These are phyloP conservation scores for Ilex aquifolium DNA, from an alignment of 257 asterid genomes.

Conservation along the genomic window DNA sequence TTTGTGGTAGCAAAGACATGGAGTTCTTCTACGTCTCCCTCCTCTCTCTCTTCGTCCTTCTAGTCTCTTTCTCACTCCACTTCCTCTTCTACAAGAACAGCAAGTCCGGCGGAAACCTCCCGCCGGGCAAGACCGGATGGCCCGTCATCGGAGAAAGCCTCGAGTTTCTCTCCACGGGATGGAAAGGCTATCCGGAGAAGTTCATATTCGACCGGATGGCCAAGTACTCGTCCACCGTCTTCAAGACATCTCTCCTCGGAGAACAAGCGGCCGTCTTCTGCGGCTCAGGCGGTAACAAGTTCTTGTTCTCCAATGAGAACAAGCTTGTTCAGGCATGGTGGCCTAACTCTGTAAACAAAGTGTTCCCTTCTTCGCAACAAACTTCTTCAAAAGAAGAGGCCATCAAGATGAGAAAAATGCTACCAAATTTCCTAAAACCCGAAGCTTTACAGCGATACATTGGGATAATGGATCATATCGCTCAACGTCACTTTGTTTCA, in stretches of 20 bases:
- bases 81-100: slow-evolving; percentile 7
- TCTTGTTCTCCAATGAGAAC: slow-evolving; percentile 32
- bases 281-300: slow-evolving; percentile 30
- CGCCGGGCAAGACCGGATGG: slow-evolving; percentile 31
- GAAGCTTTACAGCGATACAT: slow-evolving; percentile 32
- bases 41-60: slow-evolving; percentile 8
- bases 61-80: slow-evolving; percentile 11
- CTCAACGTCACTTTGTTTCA: slow-evolving; percentile 23
- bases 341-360: slow-evolving; percentile 29
- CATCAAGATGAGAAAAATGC: slow-evolving; percentile 3
- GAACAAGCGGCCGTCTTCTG: slow-evolving; percentile 28
- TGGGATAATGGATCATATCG: slow-evolving; percentile 34
- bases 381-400: slow-evolving; percentile 31
- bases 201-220: slow-evolving; percentile 33
- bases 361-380: slow-evolving; percentile 26
- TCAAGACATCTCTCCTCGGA: slow-evolving; percentile 27
- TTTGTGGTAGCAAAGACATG: slow-evolving; percentile 4
- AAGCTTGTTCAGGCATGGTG: slow-evolving; percentile 35
- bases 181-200: slow-evolving; percentile 31
- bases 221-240: slow-evolving; percentile 18
- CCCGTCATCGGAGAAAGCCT: slow-evolving; percentile 21
- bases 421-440: slow-evolving; percentile 26
- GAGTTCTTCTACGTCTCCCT: slow-evolving; percentile 17
- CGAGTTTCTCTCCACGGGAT: slow-evolving; percentile 7
- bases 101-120: slow-evolving; percentile 3